A percentile compares a stretch with the other conserved stretches of the same genome.
Evolutionary conservation across 768 basidiomycete species (phyloP).

Genomic region (Suillus hirtellus): DNA sequence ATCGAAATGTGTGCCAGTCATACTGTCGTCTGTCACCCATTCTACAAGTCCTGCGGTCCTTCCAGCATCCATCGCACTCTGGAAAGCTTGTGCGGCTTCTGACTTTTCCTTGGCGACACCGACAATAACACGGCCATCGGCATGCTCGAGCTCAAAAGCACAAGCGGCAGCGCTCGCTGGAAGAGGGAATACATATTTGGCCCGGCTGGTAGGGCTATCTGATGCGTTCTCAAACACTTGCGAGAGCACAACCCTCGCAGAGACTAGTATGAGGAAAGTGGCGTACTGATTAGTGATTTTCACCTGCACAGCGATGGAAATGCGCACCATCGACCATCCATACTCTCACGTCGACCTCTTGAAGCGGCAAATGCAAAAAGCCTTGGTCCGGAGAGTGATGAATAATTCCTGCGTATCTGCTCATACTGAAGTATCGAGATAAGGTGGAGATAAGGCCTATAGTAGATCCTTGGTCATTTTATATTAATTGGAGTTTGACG

Average conservation of each 20-base stretch:
- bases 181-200: slow-evolving; percentile 60
- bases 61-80: slow-evolving; percentile 41
- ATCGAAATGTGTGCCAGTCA: slow-evolving; percentile 20
- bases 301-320: not conserved
- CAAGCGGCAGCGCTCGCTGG: slow-evolving; percentile 57
- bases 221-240: slow-evolving; percentile 44
- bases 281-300: not conserved
- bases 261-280: slow-evolving; percentile 32
- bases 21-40: slow-evolving; percentile 53
- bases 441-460: not conserved
- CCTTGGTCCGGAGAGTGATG: slow-evolving; percentile 28
- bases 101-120: slow-evolving; percentile 52
- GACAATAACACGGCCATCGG: slow-evolving; percentile 42
- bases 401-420: slow-evolving; percentile 29
- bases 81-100: slow-evolving; percentile 41
- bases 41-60: slow-evolving; percentile 46
- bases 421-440: slow-evolving; percentile 7
- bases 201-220: slow-evolving; percentile 39
- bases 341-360: slow-evolving; percentile 41
- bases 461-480: not conserved
- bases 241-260: slow-evolving; percentile 42
- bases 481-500: slow-evolving; percentile 7
- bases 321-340: slow-evolving; percentile 45
- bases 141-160: slow-evolving; percentile 49
- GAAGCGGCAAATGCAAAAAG: slow-evolving; percentile 39